Evolutionary conservation across 371 early-diverging fungal species (phyloP).

Genomic region (Mucor lusitanicus): DNA sequence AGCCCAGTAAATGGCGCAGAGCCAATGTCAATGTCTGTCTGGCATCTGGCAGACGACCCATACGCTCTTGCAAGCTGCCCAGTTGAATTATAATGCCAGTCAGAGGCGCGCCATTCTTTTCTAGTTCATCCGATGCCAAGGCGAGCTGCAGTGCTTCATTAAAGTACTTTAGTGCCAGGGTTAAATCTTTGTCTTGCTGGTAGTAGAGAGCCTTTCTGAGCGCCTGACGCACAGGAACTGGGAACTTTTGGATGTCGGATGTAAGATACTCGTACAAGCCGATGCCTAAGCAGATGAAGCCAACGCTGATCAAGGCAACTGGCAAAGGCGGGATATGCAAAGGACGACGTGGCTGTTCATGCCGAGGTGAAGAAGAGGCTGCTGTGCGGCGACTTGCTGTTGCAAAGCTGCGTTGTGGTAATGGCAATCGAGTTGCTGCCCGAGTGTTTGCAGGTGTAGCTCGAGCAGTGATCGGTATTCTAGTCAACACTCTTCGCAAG

Average conservation of each 20-base stretch:
- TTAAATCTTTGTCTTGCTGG: conserved; percentile 51
- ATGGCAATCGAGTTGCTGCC: neutral
- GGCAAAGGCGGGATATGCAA: conserved; percentile 41
- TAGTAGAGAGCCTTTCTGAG: conserved; percentile 66
- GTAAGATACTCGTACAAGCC: conserved; percentile 59
- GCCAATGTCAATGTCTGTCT: conserved; percentile 52
- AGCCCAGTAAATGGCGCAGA: conserved; percentile 36
- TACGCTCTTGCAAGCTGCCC: conserved; percentile 50
- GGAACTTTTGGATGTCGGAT: conserved; percentile 62
- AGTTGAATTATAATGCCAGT: conserved; percentile 69
- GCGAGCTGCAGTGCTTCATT: conserved; percentile 52
- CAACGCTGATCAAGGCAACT: conserved; percentile 39
- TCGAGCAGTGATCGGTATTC: neutral
- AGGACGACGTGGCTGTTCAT: conserved; percentile 11
- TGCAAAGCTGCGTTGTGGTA: neutral
- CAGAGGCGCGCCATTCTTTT: conserved; percentile 53
- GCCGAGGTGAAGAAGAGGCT: neutral
- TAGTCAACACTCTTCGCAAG: neutral
- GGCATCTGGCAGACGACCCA: conserved; percentile 57
- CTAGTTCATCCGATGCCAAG: conserved; percentile 48
- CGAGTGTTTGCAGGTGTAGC: neutral
- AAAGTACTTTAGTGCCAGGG: conserved; percentile 53
- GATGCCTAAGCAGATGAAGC: conserved; percentile 44
- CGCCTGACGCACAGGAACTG: conserved; percentile 53
- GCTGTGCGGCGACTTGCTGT: conserved; percentile 7